Evolutionary conservation across 768 basidiomycete species (phyloP).

Genomic region (Auriscalpium orientale): DNA sequence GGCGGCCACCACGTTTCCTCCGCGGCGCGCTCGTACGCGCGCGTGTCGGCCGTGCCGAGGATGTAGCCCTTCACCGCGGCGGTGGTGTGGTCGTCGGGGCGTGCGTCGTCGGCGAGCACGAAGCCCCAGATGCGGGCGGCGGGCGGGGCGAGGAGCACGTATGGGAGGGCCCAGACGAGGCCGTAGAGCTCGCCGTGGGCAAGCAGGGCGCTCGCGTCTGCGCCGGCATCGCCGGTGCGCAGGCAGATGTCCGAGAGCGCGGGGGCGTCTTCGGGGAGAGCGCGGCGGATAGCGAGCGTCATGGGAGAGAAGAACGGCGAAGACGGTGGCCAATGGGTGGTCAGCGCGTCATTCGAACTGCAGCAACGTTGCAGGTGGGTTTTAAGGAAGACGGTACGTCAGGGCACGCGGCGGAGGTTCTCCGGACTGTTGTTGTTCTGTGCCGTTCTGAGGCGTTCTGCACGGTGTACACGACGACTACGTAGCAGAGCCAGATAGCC

Average conservation of each 20-base stretch:
- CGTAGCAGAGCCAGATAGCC: no score
- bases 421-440: no score
- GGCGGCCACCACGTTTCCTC: conserved; percentile 59
- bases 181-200: conserved; percentile 59
- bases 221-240: conserved; percentile 64
- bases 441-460: no score
- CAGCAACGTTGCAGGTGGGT: background rate
- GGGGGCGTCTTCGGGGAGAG: conserved; percentile 42
- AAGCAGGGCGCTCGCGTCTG: conserved; percentile 55
- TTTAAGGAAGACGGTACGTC: background rate
- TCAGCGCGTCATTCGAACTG: no score
- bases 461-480: no score
- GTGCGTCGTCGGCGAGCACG: conserved; percentile 50
- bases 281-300: conserved; percentile 42
- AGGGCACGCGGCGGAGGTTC: no score
- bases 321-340: no score
- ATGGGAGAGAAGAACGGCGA: background rate
- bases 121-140: conserved; percentile 52
- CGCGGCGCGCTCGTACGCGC: conserved; percentile 50
- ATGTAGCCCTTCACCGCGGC: conserved; percentile 62
- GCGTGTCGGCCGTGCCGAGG: conserved; percentile 61
- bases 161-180: conserved; percentile 68
- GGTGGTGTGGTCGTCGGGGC: conserved; percentile 21
- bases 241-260: conserved; percentile 68
- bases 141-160: conserved; percentile 48